Conservation (phyloP, 1,139 yeast genomes). For the Oligophagozyma castellii region DNA sequence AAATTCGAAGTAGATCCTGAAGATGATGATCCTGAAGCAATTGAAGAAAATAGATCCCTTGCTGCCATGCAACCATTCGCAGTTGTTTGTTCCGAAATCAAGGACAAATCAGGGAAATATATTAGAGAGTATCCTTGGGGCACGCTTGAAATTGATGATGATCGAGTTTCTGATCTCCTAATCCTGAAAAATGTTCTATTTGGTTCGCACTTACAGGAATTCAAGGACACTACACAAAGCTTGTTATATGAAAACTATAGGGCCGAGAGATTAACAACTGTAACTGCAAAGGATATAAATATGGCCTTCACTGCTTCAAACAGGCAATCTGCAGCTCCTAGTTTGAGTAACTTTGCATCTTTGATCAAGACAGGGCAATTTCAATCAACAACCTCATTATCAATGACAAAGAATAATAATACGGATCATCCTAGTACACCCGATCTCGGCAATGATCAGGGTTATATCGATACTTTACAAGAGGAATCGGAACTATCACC, state of each 20-base stretch:
- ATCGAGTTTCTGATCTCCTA: conserved; percentile 48
- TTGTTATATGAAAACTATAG: conserved; percentile 68
- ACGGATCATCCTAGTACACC: neutral
- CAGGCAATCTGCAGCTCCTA: conserved; percentile 24
- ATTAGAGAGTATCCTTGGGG: conserved; percentile 77
- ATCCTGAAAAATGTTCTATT: conserved; percentile 52
- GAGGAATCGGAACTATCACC: conserved; percentile 21
- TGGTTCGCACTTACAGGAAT: conserved; percentile 67
- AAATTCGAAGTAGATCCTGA: conserved; percentile 42
- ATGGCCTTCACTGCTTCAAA: conserved; percentile 4
- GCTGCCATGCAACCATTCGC: conserved; percentile 61
- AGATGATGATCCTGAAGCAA: conserved; percentile 50
- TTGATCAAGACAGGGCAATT: conserved; percentile 23
- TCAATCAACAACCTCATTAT: conserved; percentile 20
- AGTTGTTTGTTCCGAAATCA: conserved; percentile 49
- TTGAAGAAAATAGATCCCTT: conserved; percentile 51
- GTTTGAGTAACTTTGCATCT: conserved; percentile 25
- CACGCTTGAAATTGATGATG: conserved; percentile 35
- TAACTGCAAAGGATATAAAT: conserved; percentile 13
- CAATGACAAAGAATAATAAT: conserved; percentile 4
- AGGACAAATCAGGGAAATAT: conserved; percentile 37
- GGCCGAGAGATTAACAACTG: conserved; percentile 47
- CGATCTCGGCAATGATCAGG: conserved; percentile 1
- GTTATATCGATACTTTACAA: too few species aligned
- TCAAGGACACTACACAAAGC: conserved; percentile 70